Percentiles rank a stretch among this genome's conserved stretches.
Conservation (phyloP, 371 early-diverging fungal species). For the Mortierella sp. region DNA sequence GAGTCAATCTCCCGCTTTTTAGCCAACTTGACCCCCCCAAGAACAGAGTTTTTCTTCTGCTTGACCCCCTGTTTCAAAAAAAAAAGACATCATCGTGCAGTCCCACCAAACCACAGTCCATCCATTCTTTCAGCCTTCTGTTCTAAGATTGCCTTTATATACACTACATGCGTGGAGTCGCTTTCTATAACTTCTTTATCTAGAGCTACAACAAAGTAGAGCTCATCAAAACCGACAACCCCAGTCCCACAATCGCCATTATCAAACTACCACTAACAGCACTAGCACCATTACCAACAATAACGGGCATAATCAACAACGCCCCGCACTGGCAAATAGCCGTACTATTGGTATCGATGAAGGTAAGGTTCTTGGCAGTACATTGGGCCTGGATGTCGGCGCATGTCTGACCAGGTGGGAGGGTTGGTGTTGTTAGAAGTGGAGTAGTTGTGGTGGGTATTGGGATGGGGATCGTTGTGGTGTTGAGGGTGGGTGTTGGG, state of each 20-base stretch:
- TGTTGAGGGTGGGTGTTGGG: not conserved
- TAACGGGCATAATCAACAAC: not conserved
- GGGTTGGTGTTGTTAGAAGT: constrained; percentile 20
- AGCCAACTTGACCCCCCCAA: too few relatives aligned
- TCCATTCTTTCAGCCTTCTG: too few relatives aligned
- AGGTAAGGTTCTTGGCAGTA: constrained; percentile 27
- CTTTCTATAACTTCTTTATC: not conserved
- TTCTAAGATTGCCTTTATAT: too few relatives aligned
- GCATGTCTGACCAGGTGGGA: constrained; percentile 21
- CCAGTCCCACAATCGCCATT: not conserved
- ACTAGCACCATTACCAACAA: not conserved
- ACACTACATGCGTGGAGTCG: not conserved
- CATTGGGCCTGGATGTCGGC: constrained; percentile 46
- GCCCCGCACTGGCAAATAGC: not conserved
- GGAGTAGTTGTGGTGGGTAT: constrained; percentile 15
- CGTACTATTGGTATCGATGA: not conserved
- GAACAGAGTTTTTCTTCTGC: too few relatives aligned
- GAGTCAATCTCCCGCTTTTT: too few relatives aligned
- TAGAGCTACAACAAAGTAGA: not conserved
- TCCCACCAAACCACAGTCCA: too few relatives aligned
- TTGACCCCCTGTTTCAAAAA: too few relatives aligned
- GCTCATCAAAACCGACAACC: not conserved
- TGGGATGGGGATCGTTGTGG: not conserved
- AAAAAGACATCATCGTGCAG: too few relatives aligned
- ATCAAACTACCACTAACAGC: not conserved